Base-by-base conservation (phyloP, 2,329 filamentous ascomycete genomes). In the Ophiostoma fasciatum region DNA sequence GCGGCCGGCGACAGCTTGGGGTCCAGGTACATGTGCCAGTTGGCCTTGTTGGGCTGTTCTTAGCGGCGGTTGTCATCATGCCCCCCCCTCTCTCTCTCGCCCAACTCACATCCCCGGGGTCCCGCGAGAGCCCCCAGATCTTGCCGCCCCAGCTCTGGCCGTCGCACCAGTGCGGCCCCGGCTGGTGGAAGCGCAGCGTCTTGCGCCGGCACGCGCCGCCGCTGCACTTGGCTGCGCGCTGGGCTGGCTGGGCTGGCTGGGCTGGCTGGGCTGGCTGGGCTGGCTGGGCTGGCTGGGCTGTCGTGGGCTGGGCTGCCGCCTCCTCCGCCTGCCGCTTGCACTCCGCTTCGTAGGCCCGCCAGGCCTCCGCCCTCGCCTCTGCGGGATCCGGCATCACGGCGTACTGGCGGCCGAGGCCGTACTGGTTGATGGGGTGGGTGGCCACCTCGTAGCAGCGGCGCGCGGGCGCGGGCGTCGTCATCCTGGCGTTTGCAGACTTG, bases 111-210 rank as follows among this genome's bases (percentile, higher is more conserved):
- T 40, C 39, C 3, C 43, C 39, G 2, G 35, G 35, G 4, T 27
- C 21, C 2, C 44, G 35, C n/a, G 27, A 27, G 1, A 46, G 3
- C 1, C 44, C 44, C 38, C 36, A 38, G 25, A 45, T 22, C 14
- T 41, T 41, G 34, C 42, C 42, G 26, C 42, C 44, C 44, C 44
- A 46, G 15, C 27, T 35, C 28, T 33, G 28, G 27, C 43, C 43
- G 22, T 44, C 43, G 20, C 42, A 42, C 43, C 43, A 45, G 30
- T 45, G 43, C 11, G 43, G 35, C 9, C 15, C 31, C 5, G 43
- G 7, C 8, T 25, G 32, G 11, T 19, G 13, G 13, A 36, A 27
- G 21, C 29, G 4, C 10, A 44, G 35, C 4, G 41, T 29, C 21
- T 26, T 31, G n/a, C 21, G 20, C n/a, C n/a, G 20, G 35, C 39